Percentiles rank a stretch among this genome's conserved stretches.
Conservation (phyloP, 768 basidiomycete genomes). For the Amanita fuliginea region DNA sequence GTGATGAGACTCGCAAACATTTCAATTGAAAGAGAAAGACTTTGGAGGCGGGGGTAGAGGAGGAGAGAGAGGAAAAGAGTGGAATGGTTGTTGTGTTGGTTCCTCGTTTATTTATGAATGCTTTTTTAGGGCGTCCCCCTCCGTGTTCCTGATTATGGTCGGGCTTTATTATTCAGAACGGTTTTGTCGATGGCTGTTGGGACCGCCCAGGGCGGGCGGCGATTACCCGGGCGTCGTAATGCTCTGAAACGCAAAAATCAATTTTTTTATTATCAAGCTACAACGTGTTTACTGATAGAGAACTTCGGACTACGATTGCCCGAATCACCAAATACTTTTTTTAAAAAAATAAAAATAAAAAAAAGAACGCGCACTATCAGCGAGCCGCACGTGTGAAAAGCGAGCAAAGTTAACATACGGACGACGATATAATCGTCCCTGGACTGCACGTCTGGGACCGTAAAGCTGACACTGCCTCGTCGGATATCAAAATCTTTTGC, state of each 20-base stretch:
- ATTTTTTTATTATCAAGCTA: not conserved
- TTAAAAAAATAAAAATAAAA: too few species aligned
- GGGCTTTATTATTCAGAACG: too few species aligned
- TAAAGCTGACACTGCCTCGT: conserved; percentile 27
- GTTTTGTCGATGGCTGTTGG: too few species aligned
- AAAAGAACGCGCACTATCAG: conserved; percentile 3
- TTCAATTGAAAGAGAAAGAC: too few species aligned
- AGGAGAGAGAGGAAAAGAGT: not conserved
- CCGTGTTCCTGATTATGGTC: too few species aligned
- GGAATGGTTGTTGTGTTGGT: too few species aligned
- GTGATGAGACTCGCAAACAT: not conserved
- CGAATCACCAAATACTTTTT: conserved; percentile 46
- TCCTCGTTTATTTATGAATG: too few species aligned
- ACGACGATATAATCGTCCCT: conserved; percentile 36
- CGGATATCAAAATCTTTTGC: conserved; percentile 33
- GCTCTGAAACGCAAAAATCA: not conserved
- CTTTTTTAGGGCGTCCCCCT: too few species aligned
- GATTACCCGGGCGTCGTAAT: not conserved
- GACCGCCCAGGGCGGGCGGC: not conserved
- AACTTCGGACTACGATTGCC: conserved; percentile 41
- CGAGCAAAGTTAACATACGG: conserved; percentile 30
- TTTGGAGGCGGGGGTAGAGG: too few species aligned
- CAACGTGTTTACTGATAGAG: conserved; percentile 25
- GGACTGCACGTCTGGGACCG: conserved; percentile 28
- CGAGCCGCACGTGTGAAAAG: not conserved